These are phyloP conservation scores for Stachybotrys echinatus DNA, from an alignment of 2,329 filamentous ascomycete genomes.

Conservation along the genomic window DNA sequence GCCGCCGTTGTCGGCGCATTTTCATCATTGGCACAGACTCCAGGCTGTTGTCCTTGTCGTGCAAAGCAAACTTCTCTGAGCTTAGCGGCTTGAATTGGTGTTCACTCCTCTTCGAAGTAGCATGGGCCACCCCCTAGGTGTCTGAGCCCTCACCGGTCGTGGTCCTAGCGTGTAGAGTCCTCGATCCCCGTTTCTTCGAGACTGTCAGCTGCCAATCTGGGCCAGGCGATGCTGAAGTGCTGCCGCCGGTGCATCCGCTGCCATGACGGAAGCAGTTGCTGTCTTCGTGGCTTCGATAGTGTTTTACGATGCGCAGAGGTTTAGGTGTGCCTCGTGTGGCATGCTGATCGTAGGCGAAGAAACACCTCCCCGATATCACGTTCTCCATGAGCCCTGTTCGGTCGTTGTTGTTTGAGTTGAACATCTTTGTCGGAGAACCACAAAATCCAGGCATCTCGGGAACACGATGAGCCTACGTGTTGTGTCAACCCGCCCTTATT, in stretches of 20 bases:
- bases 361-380: conserved; percentile 28
- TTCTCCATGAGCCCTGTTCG: neutral
- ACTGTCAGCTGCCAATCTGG: conserved; percentile 23
- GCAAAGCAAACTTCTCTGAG: neutral
- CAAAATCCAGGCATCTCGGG: too few species aligned
- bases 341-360: conserved; percentile 18
- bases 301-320: conserved; percentile 47
- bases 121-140: too few species aligned
- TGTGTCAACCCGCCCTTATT: too few species aligned
- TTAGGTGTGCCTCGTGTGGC: conserved; percentile 28
- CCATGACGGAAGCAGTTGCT: conserved; percentile 11
- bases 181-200: conserved; percentile 26
- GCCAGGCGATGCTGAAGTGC: conserved; percentile 2
- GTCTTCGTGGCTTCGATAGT: conserved; percentile 6
- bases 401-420: neutral
- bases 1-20: neutral
- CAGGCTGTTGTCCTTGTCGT: neutral
- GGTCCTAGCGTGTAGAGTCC: neutral
- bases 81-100: too few species aligned
- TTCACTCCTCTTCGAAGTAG: too few species aligned
- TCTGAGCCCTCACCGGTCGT: too few species aligned
- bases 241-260: conserved; percentile 19
- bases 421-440: neutral
- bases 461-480: too few species aligned
- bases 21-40: neutral